These are phyloP conservation scores for Alloteropsis angusta DNA, from an alignment of 202 grass and related monocot genomes.

Conservation along the genomic window DNA sequence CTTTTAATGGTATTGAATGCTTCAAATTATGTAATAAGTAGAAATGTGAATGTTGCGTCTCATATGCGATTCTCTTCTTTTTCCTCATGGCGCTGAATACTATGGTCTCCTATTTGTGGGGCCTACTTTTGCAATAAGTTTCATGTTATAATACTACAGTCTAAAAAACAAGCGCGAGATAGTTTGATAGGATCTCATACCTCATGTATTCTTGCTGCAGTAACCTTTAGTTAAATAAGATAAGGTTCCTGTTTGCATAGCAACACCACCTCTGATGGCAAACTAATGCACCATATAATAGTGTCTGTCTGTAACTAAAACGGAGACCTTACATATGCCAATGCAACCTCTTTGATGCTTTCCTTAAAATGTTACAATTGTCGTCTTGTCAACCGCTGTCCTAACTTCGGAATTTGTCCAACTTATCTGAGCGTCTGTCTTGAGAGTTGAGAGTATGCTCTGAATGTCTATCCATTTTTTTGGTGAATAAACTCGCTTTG, in stretches of 20 bases:
- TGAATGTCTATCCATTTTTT: neutral
- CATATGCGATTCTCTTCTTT: neutral
- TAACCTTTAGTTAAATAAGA: neutral
- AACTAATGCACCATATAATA: neutral
- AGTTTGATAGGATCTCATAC: neutral
- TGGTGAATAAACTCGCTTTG: neutral
- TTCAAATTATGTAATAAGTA: neutral
- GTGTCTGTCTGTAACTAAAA: conserved; percentile 4
- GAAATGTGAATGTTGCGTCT: neutral
- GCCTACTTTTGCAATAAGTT: neutral
- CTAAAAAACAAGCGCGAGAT: neutral
- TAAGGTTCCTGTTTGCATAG: conserved; percentile 1
- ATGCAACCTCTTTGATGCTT: neutral
- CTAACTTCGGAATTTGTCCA: neutral
- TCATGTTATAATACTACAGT: neutral
- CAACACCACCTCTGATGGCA: neutral
- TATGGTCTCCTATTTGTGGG: neutral
- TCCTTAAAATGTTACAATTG: neutral
- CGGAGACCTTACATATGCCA: neutral
- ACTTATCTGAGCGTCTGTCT: neutral
- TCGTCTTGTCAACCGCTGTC: neutral
- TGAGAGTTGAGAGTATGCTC: neutral
- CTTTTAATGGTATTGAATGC: neutral
- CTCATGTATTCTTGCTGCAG: neutral
- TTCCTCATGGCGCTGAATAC: neutral